These are phyloP conservation scores for Phascolomyces articulosus DNA, from an alignment of 371 early-diverging fungal genomes.

Conservation along the genomic window DNA sequence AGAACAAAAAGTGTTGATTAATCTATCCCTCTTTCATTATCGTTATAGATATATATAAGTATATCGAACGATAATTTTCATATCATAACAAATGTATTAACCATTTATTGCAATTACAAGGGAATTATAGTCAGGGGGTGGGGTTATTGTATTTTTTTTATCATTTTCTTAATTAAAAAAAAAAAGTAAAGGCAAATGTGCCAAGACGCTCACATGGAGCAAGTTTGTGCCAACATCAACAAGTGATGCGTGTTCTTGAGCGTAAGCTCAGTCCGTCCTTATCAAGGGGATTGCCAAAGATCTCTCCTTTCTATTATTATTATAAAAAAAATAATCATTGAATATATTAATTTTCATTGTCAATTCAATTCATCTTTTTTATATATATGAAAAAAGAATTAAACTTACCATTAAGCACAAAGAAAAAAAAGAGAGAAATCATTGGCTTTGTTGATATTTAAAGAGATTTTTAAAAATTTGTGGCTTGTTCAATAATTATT, in stretches of 20 bases:
- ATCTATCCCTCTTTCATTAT: no score
- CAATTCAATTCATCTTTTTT: background rate
- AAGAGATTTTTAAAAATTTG: no score
- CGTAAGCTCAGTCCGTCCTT: slow-evolving; percentile 57
- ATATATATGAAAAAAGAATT: background rate
- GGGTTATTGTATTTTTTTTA: background rate
- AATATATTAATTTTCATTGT: no score
- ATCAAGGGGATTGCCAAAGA: slow-evolving; percentile 61
- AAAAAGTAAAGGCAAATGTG: slow-evolving; percentile 18
- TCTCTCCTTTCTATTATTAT: slow-evolving; percentile 48
- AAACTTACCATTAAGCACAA: slow-evolving; percentile 36
- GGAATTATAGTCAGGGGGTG: no score
- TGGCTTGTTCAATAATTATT: no score
- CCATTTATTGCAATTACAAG: no score
- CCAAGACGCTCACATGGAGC: slow-evolving; percentile 19
- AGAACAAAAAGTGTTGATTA: no score
- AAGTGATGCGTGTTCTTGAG: slow-evolving; percentile 23
- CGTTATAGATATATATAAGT: no score
- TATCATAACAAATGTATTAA: no score
- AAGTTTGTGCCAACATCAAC: slow-evolving; percentile 19
- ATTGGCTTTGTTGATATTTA: no score
- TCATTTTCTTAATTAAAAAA: slow-evolving; percentile 22
- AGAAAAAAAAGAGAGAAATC: slow-evolving; percentile 5
- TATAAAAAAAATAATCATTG: background rate
- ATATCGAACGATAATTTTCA: no score